Percentiles rank a stretch among this genome's conserved stretches.
Evolutionary conservation across 78 protist genomes (phyloP).

Genomic region (Dictyostelium brefeldianum): DNA sequence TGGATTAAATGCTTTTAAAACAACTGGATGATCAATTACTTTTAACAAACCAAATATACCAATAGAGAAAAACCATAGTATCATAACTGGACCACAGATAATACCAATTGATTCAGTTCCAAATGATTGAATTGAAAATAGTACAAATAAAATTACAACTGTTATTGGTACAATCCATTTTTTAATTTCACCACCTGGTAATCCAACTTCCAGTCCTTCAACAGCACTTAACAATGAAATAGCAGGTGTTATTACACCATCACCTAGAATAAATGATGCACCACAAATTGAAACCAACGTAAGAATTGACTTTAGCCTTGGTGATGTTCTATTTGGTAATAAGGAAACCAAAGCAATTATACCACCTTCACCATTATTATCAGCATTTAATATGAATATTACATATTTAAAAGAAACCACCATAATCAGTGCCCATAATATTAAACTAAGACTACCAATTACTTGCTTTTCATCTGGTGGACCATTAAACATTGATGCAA

Average conservation of each 20-base stretch:
- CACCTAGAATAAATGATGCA: conserved; percentile 29
- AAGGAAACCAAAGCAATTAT: background rate
- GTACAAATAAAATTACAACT: conserved; percentile 16
- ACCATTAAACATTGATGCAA: background rate
- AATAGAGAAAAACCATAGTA: conserved; percentile 41
- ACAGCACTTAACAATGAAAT: conserved; percentile 22
- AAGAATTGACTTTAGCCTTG: conserved; percentile 1
- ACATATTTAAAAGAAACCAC: conserved; percentile 27
- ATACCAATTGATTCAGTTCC: conserved; percentile 38
- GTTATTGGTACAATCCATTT: conserved; percentile 43
- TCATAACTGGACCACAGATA: conserved; percentile 42
- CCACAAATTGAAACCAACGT: conserved; percentile 14
- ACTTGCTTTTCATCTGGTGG: conserved; percentile 11
- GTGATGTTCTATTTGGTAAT: background rate
- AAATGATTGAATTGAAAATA: conserved; percentile 23
- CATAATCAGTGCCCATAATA: conserved; percentile 33
- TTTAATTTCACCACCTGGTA: conserved; percentile 1
- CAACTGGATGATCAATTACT: conserved; percentile 16
- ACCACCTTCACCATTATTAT: conserved; percentile 61
- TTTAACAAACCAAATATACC: conserved; percentile 34
- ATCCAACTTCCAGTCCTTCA: conserved; percentile 13
- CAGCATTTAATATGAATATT: conserved; percentile 18
- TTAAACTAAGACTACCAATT: conserved; percentile 26
- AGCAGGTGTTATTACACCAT: conserved; percentile 49
- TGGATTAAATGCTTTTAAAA: conserved; percentile 50